Conservation (phyloP, 1,284 basidiomycete genomes). For the Ceratobasidium sp. region DNA sequence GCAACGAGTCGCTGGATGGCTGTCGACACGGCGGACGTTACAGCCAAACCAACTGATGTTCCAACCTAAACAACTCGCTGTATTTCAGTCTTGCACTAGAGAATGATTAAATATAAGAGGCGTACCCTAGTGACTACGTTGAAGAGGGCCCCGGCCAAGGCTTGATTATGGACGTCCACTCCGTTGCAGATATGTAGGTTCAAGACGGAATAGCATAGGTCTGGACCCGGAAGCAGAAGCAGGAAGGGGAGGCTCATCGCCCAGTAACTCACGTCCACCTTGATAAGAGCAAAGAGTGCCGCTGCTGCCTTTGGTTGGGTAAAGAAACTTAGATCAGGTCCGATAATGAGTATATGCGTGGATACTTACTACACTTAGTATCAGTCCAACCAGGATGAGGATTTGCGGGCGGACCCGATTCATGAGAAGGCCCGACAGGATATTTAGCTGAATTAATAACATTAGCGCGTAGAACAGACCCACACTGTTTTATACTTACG, state of each 20-base stretch:
- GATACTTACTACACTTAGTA: constrained; percentile 32
- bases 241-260: constrained; percentile 41
- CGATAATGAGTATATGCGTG: background rate
- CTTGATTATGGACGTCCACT: constrained; percentile 47
- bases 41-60: constrained; percentile 46
- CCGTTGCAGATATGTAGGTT: constrained; percentile 48
- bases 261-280: constrained; percentile 40
- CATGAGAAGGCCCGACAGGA: constrained; percentile 28
- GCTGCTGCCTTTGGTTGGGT: constrained; percentile 13
- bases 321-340: background rate
- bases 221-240: constrained; percentile 33
- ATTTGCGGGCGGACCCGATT: constrained; percentile 37
- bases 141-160: constrained; percentile 47
- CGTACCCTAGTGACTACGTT: constrained; percentile 45
- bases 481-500: constrained; percentile 3
- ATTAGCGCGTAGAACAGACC: background rate
- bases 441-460: constrained; percentile 20
- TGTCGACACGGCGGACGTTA: constrained; percentile 46
- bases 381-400: constrained; percentile 30
- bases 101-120: background rate
- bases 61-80: constrained; percentile 37
- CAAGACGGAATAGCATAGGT: constrained; percentile 46
- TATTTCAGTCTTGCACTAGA: background rate
- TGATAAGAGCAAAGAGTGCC: constrained; percentile 33
- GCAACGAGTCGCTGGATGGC: constrained; percentile 23